Percentiles rank a stretch among this genome's conserved stretches.
These are phyloP conservation scores for Fusarium concolor DNA, from an alignment of 2,329 filamentous ascomycete species.

Conservation along the genomic window DNA sequence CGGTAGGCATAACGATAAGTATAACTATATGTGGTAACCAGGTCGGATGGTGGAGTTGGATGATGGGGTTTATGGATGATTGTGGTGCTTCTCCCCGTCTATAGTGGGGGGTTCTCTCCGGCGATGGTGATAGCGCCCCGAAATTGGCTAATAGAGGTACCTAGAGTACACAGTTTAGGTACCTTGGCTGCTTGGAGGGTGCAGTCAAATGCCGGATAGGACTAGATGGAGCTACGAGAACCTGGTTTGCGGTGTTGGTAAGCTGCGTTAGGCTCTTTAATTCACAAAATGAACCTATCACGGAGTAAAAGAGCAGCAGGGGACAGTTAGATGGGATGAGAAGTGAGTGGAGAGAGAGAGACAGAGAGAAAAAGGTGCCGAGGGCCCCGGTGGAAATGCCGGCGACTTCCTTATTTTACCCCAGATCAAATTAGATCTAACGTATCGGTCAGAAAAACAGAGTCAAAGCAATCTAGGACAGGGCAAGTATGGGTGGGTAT, in stretches of 20 bases:
- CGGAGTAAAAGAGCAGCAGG: constrained; percentile 5
- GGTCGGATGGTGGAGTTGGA: constrained; percentile 33
- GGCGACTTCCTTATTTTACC: constrained; percentile 18
- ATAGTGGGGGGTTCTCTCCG: constrained; percentile 24
- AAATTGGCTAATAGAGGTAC: constrained; percentile 8
- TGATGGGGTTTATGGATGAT: constrained; percentile 14
- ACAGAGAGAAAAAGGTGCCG: constrained; percentile 3
- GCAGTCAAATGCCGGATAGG: constrained; percentile 17
- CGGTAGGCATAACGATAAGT: too few species aligned
- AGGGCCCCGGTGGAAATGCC: constrained; percentile 18
- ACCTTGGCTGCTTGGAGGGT: constrained; percentile 2
- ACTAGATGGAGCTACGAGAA: background rate
- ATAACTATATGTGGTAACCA: constrained; percentile 21
- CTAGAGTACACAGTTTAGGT: constrained; percentile 5
- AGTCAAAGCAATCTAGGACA: background rate
- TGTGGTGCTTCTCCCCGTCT: constrained; percentile 31
- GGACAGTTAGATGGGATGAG: background rate
- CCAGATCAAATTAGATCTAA: constrained; percentile 17
- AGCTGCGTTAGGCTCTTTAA: background rate
- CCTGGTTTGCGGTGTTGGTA: constrained; percentile 12
- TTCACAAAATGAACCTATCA: background rate
- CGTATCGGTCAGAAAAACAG: background rate
- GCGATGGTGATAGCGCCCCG: constrained; percentile 29
- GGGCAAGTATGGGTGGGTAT: constrained; percentile 18
- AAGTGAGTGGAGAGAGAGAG: background rate